These are phyloP conservation scores for Tetradesmus lagerheimii DNA, from an alignment of 139 green algal species.

Conservation along the genomic window DNA sequence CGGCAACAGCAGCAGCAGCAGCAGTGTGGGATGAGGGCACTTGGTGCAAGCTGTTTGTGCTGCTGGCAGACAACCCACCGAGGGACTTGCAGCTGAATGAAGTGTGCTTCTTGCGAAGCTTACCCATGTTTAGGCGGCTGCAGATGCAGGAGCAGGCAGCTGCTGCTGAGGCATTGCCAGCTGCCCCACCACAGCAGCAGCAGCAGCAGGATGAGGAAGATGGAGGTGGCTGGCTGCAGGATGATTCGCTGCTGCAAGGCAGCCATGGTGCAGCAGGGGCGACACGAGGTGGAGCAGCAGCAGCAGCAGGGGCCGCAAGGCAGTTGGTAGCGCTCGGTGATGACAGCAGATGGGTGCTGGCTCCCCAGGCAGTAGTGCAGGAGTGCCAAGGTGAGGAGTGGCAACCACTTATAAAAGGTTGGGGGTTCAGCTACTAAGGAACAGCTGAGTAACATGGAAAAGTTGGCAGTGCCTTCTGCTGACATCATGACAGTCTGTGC, in stretches of 20 bases:
- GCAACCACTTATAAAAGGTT: too few relatives aligned
- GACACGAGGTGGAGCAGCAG: neutral
- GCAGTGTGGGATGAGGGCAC: neutral
- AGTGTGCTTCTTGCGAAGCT: conserved; percentile 43
- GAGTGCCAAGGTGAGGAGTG: conserved; percentile 28
- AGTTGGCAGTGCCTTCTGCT: too few relatives aligned
- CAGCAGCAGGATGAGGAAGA: neutral
- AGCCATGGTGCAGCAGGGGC: neutral
- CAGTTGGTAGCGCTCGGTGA: conserved; percentile 34
- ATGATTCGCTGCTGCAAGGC: neutral
- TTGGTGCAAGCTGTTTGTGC: conserved; percentile 44
- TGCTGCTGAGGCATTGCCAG: neutral
- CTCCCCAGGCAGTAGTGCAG: neutral
- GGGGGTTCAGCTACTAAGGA: too few relatives aligned
- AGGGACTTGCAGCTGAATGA: conserved; percentile 44
- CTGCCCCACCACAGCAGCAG: conserved; percentile 10
- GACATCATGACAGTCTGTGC: too few relatives aligned
- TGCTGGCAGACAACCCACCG: conserved; percentile 48
- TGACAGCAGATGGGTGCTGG: conserved; percentile 15
- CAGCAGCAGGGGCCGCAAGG: neutral
- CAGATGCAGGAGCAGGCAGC: neutral
- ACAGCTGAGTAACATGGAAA: too few relatives aligned
- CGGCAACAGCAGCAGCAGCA: neutral
- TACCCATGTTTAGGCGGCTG: conserved; percentile 61
- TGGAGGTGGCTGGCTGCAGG: neutral